phyloP scores from a whole-genome alignment of 2,329 filamentous ascomycete species.

The Botrytis fabae region DNA sequence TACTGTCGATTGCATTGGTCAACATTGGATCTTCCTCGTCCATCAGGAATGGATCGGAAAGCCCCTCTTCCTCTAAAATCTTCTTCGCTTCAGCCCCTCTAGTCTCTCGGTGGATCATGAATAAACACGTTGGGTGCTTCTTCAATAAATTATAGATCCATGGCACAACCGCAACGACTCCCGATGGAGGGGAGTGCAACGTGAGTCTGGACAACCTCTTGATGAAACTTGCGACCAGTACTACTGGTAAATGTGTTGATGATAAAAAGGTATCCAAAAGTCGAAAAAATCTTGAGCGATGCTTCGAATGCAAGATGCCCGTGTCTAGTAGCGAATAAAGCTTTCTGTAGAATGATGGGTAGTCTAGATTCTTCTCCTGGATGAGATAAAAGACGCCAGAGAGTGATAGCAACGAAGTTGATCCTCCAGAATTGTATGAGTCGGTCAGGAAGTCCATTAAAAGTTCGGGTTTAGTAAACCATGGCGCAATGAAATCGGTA shows the following conservation, averaged over 20 bases:
- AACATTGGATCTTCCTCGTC: constrained; percentile 79
- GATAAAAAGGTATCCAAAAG: constrained; percentile 86
- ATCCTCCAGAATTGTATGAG: constrained; percentile 83
- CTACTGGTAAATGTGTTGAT: constrained; percentile 89
- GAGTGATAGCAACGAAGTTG: constrained; percentile 81
- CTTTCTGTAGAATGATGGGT: constrained; percentile 89
- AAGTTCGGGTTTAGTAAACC: constrained; percentile 85
- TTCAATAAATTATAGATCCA: constrained; percentile 96
- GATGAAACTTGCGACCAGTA: constrained; percentile 91
- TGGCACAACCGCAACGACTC: constrained; percentile 84
- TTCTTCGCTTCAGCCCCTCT: constrained; percentile 59
- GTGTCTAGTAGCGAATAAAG: constrained; percentile 90
- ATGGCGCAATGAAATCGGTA: constrained; percentile 77
- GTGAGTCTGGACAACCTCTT: constrained; percentile 85
- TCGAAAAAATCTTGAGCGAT: constrained; percentile 90
- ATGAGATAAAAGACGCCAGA: constrained; percentile 96
- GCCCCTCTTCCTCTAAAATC: constrained; percentile 59
- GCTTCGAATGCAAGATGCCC: constrained; percentile 86
- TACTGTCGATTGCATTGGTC: constrained; percentile 86
- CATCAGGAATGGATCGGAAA: constrained; percentile 73
- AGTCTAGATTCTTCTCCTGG: constrained; percentile 89
- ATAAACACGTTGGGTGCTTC: constrained; percentile 85
- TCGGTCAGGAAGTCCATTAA: constrained; percentile 97
- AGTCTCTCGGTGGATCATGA: constrained; percentile 86
- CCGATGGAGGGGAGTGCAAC: constrained; percentile 84